Percentiles rank a stretch among this genome's conserved stretches.
Conservation (phyloP, 2,329 filamentous ascomycete genomes). For the Simplicillium aogashimaense region DNA sequence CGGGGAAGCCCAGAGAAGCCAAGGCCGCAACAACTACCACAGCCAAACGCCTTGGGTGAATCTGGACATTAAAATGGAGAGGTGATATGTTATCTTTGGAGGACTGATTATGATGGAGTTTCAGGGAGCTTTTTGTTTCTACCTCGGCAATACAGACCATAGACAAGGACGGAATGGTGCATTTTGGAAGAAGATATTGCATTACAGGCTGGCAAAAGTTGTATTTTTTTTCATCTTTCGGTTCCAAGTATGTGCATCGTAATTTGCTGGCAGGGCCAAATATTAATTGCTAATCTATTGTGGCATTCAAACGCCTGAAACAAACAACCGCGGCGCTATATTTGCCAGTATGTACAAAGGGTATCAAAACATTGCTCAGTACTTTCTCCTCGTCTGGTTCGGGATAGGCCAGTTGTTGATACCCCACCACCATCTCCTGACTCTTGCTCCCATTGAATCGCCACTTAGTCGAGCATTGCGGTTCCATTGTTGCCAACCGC, state of each 20-base stretch:
- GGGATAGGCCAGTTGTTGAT: conserved; percentile 85
- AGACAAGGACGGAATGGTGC: not conserved
- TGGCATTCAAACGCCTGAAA: no score
- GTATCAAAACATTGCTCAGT: no score
- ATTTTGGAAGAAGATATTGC: no score
- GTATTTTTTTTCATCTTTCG: no score
- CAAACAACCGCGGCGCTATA: no score
- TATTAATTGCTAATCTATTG: no score
- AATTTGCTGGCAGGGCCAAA: no score
- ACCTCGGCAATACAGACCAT: conserved; percentile 14
- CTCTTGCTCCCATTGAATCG: conserved; percentile 61
- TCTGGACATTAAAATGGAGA: conserved; percentile 17
- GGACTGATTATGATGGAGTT: not conserved
- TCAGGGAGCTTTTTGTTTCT: conserved; percentile 9
- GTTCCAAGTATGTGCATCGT: no score
- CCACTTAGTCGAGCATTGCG: conserved; percentile 67
- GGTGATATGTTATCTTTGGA: conserved; percentile 9
- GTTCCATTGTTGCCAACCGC: conserved; percentile 90
- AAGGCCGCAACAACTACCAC: conserved; percentile 17
- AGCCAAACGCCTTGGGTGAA: conserved; percentile 6
- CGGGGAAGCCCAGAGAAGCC: conserved; percentile 53
- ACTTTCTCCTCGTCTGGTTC: no score
- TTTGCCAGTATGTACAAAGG: no score
- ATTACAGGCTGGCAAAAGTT: no score
- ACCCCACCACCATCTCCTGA: conserved; percentile 88